phyloP scores from a whole-genome alignment of 2,329 filamentous ascomycete species.

The Neonectria sp. region DNA sequence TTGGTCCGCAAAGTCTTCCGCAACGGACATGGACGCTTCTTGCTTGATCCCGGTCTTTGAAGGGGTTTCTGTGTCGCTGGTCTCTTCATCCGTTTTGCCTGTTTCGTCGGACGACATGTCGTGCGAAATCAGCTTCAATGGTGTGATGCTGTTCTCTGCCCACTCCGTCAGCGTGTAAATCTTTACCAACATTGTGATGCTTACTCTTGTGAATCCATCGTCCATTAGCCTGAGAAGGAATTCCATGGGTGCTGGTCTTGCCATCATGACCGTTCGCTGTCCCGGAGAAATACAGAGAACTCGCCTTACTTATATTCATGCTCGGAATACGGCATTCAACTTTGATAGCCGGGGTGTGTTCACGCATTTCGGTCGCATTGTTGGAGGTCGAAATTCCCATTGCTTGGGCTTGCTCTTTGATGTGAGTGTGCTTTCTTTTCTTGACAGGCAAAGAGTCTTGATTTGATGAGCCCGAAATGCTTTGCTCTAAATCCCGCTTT shows the following conservation, averaged over 20 bases:
- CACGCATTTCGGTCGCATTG: constrained; percentile 14
- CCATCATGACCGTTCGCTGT: not conserved
- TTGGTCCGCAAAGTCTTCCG: constrained; percentile 27
- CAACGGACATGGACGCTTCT: not conserved
- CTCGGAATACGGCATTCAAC: not conserved
- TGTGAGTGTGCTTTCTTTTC: constrained; percentile 25
- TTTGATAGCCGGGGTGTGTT: not conserved
- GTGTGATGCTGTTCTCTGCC: constrained; percentile 29
- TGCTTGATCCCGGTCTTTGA: constrained; percentile 4
- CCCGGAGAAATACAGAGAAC: not conserved
- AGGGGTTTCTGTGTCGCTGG: constrained; percentile 4
- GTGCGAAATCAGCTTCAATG: constrained; percentile 18
- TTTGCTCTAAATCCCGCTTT: not conserved
- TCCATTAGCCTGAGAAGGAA: not conserved
- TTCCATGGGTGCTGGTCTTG: not conserved
- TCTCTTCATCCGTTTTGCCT: constrained; percentile 3
- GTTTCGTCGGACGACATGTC: not conserved
- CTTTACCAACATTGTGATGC: not conserved
- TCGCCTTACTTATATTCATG: not conserved
- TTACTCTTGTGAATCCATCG: constrained; percentile 39
- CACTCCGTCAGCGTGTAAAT: constrained; percentile 25
- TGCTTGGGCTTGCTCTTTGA: constrained; percentile 33
- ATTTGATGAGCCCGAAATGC: not conserved
- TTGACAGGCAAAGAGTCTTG: constrained; percentile 33
- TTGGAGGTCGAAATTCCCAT: constrained; percentile 21